Evolutionary conservation across 2,329 filamentous ascomycete genomes (phyloP).

Genomic region (Stylonectria norvegica): DNA sequence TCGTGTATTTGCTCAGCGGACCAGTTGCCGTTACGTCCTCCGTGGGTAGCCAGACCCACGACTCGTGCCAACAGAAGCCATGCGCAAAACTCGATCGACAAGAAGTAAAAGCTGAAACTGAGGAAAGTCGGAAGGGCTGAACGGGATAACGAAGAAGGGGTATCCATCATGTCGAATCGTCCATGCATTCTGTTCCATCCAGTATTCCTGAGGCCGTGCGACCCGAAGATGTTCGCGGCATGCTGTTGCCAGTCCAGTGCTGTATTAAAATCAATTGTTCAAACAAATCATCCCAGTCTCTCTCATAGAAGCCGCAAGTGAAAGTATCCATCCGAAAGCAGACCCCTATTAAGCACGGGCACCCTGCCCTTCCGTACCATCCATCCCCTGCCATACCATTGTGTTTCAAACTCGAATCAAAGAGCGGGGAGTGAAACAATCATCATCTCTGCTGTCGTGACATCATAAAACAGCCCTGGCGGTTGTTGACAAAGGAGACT

Average conservation of each 20-base stretch:
- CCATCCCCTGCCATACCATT: not conserved
- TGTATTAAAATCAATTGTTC: constrained; percentile 33
- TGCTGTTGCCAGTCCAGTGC: constrained; percentile 40
- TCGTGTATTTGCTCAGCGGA: constrained; percentile 7
- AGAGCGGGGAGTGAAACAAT: constrained; percentile 12
- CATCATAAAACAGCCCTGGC: constrained; percentile 35
- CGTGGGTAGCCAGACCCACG: constrained; percentile 27
- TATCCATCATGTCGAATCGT: constrained; percentile 45
- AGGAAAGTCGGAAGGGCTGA: constrained; percentile 19
- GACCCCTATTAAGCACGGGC: constrained; percentile 11
- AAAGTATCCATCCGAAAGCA: constrained; percentile 15
- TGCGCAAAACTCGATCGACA: constrained; percentile 20
- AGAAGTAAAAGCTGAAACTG: constrained; percentile 18
- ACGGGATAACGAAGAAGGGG: constrained; percentile 30
- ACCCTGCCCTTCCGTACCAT: constrained; percentile 7
- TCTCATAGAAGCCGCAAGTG: constrained; percentile 11
- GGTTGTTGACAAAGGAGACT: constrained; percentile 21
- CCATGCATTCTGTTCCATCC: constrained; percentile 43
- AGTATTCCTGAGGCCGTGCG: constrained; percentile 28
- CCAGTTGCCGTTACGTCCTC: constrained; percentile 9
- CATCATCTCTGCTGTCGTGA: constrained; percentile 33
- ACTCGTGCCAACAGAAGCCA: constrained; percentile 11
- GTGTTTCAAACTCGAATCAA: constrained; percentile 2
- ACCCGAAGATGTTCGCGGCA: constrained; percentile 20
- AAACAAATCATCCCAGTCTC: constrained; percentile 1